Percentiles rank a stretch among this genome's conserved stretches.
Conservation (phyloP, 768 basidiomycete genomes). For the Daedalea quercina region DNA sequence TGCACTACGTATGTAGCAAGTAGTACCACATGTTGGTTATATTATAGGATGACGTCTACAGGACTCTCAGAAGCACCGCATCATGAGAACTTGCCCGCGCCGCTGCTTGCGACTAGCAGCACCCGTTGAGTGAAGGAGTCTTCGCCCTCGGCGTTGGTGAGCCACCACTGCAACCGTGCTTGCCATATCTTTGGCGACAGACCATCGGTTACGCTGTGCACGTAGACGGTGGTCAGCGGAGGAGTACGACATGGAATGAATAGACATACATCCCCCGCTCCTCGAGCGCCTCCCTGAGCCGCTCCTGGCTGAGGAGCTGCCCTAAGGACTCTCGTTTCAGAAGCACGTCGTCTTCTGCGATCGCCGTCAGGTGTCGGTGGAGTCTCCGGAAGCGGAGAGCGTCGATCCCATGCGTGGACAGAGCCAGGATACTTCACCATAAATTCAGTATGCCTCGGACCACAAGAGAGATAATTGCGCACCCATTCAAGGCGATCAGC, state of each 20-base stretch:
- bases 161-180: constrained; percentile 57
- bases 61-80: neutral
- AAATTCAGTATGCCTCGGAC: neutral
- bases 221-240: neutral
- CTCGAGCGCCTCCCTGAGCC: constrained; percentile 58
- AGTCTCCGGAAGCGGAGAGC: constrained; percentile 28
- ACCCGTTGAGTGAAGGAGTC: constrained; percentile 43
- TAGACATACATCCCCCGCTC: constrained; percentile 68
- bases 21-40: neutral
- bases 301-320: constrained; percentile 40
- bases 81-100: constrained; percentile 12
- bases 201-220: constrained; percentile 31
- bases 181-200: constrained; percentile 38
- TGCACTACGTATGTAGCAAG: constrained; percentile 3
- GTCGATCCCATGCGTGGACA: constrained; percentile 33
- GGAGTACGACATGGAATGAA: neutral
- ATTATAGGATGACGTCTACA: neutral
- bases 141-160: constrained; percentile 32
- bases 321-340: constrained; percentile 43
- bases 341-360: constrained; percentile 60
- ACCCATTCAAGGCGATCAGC: constrained; percentile 50
- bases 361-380: constrained; percentile 27
- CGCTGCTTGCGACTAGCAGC: constrained; percentile 37
- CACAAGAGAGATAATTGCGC: constrained; percentile 19
- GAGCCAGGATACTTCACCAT: constrained; percentile 21